These are phyloP conservation scores for Eucalyptus viminalis DNA, from an alignment of 345 rosid genomes.

Conservation along the genomic window DNA sequence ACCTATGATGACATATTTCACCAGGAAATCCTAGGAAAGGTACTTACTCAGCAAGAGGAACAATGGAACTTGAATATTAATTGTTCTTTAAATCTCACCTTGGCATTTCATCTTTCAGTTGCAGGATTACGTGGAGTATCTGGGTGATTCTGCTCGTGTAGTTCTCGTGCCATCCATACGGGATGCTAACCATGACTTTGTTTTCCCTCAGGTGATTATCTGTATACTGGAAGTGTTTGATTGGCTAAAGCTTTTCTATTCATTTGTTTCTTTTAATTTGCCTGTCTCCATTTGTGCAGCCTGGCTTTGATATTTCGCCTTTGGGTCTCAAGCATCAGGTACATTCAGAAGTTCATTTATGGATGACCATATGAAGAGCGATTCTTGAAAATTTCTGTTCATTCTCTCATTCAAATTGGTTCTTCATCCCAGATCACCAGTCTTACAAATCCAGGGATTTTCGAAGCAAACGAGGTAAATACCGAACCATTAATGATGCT, in stretches of 20 bases:
- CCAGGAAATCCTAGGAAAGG: constrained; percentile 55
- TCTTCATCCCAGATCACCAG: constrained; percentile 36
- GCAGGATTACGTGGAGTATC: constrained; percentile 71
- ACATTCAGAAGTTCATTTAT: neutral
- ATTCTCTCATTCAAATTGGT: neutral
- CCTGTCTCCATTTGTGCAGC: constrained; percentile 32
- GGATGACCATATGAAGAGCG: neutral
- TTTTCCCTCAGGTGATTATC: constrained; percentile 86
- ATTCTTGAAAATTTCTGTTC: neutral
- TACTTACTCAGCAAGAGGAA: constrained; percentile 5
- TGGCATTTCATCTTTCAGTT: constrained; percentile 23
- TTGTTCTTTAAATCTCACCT: neutral
- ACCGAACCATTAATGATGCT: neutral
- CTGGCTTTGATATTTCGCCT: constrained; percentile 50
- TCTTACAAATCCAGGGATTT: constrained; percentile 72
- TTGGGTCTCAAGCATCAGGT: constrained; percentile 55
- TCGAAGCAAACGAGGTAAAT: constrained; percentile 72
- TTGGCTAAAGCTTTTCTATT: neutral
- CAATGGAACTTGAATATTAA: neutral
- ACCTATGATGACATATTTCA: constrained; percentile 62
- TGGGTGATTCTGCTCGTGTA: constrained; percentile 57
- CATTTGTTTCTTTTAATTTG: neutral
- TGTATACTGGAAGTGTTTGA: neutral
- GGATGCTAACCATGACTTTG: constrained; percentile 85
- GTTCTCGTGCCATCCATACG: constrained; percentile 72